These are phyloP conservation scores for Juglanconis oblonga DNA, from an alignment of 2,329 filamentous ascomycete genomes.

Conservation along the genomic window DNA sequence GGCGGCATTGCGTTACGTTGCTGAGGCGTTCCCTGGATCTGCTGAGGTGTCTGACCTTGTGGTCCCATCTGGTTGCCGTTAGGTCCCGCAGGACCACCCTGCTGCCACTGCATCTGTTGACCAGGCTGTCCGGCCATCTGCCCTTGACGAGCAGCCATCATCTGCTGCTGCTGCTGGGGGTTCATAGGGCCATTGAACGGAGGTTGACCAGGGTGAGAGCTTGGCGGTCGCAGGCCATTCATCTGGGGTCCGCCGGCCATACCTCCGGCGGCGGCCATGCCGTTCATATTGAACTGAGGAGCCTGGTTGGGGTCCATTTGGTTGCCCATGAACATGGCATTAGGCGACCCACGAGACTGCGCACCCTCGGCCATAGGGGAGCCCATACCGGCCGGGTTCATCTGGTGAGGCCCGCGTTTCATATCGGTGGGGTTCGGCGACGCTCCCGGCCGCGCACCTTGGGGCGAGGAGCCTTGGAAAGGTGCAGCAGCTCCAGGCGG, in stretches of 20 bases:
- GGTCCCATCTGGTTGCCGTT: constrained; percentile 41
- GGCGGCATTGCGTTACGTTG: constrained; percentile 63
- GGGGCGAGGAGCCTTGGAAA: constrained; percentile 69
- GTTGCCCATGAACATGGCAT: constrained; percentile 58
- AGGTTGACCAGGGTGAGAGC: constrained; percentile 57
- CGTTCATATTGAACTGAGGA: constrained; percentile 54
- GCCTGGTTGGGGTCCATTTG: constrained; percentile 61
- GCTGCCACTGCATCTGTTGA: constrained; percentile 47
- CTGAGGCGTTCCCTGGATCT: constrained; percentile 67
- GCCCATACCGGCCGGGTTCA: constrained; percentile 66
- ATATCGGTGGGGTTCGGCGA: constrained; percentile 78
- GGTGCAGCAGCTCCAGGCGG: constrained; percentile 34
- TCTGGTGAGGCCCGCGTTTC: constrained; percentile 73
- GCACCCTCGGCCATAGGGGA: constrained; percentile 69
- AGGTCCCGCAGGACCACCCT: constrained; percentile 29
- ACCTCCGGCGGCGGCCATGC: constrained; percentile 44
- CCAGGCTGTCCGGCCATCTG: constrained; percentile 32
- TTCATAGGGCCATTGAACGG: constrained; percentile 58
- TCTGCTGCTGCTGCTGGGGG: constrained; percentile 57
- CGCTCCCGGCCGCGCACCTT: constrained; percentile 64
- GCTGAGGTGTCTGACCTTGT: constrained; percentile 46
- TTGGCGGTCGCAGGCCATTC: constrained; percentile 68
- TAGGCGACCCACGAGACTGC: constrained; percentile 65
- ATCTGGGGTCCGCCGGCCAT: constrained; percentile 55
- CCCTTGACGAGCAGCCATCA: constrained; percentile 48